Conservation (phyloP, 495 filamentous ascomycete genomes). For the Elasticomyces elasticus region DNA sequence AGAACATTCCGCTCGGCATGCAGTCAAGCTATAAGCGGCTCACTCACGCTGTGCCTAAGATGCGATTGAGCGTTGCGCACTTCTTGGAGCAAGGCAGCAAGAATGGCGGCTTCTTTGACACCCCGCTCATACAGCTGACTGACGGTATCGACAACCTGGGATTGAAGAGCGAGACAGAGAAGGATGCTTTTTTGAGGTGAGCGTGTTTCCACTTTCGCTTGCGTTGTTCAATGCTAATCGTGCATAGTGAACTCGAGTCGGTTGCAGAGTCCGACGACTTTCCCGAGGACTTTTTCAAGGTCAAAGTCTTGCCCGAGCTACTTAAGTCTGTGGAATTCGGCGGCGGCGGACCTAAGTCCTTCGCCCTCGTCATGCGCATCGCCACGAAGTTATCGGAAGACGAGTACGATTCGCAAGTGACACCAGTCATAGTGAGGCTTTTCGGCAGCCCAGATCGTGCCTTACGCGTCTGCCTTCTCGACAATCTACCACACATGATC, state of each 20-base stretch:
- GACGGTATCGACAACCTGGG: constrained; percentile 88
- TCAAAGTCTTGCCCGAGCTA: constrained; percentile 92
- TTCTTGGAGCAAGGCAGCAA: constrained; percentile 86
- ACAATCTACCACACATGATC: constrained; percentile 85
- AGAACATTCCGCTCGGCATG: constrained; percentile 79
- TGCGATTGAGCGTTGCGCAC: constrained; percentile 68
- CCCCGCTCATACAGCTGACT: constrained; percentile 76
- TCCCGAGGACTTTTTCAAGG: constrained; percentile 93
- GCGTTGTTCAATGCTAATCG: constrained; percentile 19
- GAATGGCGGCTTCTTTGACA: constrained; percentile 81
- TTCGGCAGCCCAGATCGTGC: constrained; percentile 89
- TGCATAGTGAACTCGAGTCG: constrained; percentile 64
- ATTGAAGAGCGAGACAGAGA: constrained; percentile 71
- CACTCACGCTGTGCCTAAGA: constrained; percentile 77
- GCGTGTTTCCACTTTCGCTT: constrained; percentile 19
- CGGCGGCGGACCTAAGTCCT: constrained; percentile 87
- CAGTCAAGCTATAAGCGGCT: constrained; percentile 81
- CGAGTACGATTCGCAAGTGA: constrained; percentile 76
- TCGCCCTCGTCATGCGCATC: constrained; percentile 80
- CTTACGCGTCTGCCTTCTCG: constrained; percentile 80
- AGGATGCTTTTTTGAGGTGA: constrained; percentile 75
- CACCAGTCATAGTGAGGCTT: constrained; percentile 74
- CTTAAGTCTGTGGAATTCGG: constrained; percentile 96
- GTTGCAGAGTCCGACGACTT: constrained; percentile 69
- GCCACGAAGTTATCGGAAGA: constrained; percentile 74